Evolutionary conservation across 139 green algal genomes (phyloP).

Genomic region (Tetraselmis chui): DNA sequence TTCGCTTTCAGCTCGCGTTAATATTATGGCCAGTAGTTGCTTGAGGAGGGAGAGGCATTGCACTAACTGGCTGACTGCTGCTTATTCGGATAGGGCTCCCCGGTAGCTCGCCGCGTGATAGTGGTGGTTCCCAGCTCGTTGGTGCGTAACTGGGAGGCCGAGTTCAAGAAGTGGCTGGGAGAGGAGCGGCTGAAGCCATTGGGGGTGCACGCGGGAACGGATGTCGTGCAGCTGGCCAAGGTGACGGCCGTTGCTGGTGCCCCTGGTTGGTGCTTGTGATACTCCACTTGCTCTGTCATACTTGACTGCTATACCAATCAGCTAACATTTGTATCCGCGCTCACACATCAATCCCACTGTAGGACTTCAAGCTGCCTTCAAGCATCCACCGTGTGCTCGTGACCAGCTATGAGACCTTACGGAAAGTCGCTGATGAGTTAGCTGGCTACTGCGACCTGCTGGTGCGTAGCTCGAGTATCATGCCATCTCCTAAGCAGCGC

Average conservation of each 20-base stretch:
- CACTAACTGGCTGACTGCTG: too few species aligned
- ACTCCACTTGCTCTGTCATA: too few species aligned
- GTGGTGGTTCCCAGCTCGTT: conserved; percentile 69
- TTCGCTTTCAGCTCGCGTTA: too few species aligned
- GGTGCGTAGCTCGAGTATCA: too few species aligned
- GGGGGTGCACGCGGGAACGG: conserved; percentile 30
- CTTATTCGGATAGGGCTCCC: conserved; percentile 21
- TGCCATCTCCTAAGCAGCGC: too few species aligned
- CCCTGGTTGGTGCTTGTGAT: too few species aligned
- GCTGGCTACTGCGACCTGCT: conserved; percentile 53
- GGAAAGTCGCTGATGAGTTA: conserved; percentile 46
- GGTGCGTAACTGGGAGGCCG: conserved; percentile 67
- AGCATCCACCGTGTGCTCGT: conserved; percentile 22
- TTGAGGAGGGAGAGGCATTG: too few species aligned
- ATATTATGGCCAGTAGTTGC: too few species aligned
- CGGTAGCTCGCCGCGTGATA: conserved; percentile 38
- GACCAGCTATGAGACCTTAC: conserved; percentile 44
- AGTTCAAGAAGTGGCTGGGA: conserved; percentile 81
- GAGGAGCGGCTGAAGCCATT: conserved; percentile 47
- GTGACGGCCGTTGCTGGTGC: too few species aligned
- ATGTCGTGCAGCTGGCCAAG: conserved; percentile 16
- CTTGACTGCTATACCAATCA: too few species aligned
- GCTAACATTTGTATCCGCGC: too few species aligned
- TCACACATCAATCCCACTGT: too few species aligned
- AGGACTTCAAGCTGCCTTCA: conserved; percentile 33